Conservation (phyloP, 352 stramenopile genomes). For the Pythium aphanidermatum region DNA sequence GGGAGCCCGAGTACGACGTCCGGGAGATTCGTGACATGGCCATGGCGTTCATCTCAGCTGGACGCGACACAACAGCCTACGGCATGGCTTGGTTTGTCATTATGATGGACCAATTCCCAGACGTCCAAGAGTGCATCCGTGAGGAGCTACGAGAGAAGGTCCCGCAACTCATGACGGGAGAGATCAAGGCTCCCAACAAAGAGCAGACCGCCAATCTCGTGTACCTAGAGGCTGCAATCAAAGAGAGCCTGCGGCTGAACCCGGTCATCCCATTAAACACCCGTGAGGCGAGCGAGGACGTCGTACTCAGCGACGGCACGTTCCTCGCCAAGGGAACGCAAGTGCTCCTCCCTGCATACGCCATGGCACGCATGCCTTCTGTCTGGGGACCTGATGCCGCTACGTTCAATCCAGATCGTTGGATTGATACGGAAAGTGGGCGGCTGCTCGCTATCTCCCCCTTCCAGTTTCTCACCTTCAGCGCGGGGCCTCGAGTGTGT, state of each 20-base stretch:
- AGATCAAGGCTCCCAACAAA: conserved; percentile 21
- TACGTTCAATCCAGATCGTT: conserved; percentile 66
- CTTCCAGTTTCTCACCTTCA: conserved; percentile 66
- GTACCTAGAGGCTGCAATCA: conserved; percentile 58
- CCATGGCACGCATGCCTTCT: conserved; percentile 38
- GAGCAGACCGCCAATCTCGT: conserved; percentile 43
- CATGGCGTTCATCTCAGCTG: conserved; percentile 67
- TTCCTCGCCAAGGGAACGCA: conserved; percentile 40
- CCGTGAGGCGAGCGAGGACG: conserved; percentile 38
- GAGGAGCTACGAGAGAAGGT: conserved; percentile 37
- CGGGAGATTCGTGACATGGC: conserved; percentile 66
- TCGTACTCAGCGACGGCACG: conserved; percentile 55
- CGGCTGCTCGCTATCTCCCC: conserved; percentile 36
- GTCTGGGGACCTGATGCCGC: conserved; percentile 59
- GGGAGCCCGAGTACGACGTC: background rate
- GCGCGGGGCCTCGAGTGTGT: conserved; percentile 55
- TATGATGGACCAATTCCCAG: conserved; percentile 52
- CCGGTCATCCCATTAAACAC: conserved; percentile 49
- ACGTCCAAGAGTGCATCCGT: conserved; percentile 37
- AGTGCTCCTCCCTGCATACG: conserved; percentile 49
- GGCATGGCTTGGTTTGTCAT: conserved; percentile 68
- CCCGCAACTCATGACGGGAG: conserved; percentile 23
- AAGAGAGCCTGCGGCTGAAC: conserved; percentile 63
- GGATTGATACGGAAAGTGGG: conserved; percentile 35
- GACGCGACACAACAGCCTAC: conserved; percentile 66